Base-by-base conservation (phyloP, 352 stramenopile genomes). In the Phytopythium mirpurense region DNA sequence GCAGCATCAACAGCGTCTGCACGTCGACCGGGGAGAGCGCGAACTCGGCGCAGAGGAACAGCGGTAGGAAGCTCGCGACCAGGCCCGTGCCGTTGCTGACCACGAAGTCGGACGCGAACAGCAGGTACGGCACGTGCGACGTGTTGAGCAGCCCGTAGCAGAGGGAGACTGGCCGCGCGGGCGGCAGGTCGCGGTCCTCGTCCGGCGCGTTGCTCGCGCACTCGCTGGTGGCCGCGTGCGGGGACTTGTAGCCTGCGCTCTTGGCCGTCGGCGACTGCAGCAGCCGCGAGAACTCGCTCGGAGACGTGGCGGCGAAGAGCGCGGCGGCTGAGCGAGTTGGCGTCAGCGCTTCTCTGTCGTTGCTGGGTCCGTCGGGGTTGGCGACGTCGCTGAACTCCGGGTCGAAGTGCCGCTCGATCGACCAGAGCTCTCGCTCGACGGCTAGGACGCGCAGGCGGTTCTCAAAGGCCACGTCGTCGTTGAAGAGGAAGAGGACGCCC, bases 401-500 rank as follows among this genome's bases (percentile, higher is more conserved):
- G 14, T 71, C 75, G 38, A 88, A 86, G 51, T 85, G 73, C 19
- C 75, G 70, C 29, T 74, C 74, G 37, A 90, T 91, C 3, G 82
- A 86, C 54, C 65, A 60, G 16, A 84, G 51, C 31, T 90, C 74
- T 6, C 72, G 70, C 56, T 92, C 81, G 26, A 88, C 65, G 1
- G 59, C 67, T 11, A 86, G 38, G 34, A 79, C 57, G 18, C 74
- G 65, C 56, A 78, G 60, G 15, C 81, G 62, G 51, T 87, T 88
- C 57, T 92, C 80, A 38, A 72, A 83, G 9, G 86, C 76, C 18
- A 78, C 47, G 59, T 91, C 84, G 53, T 96, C 86, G 51, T 91
- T 74, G 56, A 96, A 85, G 48, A 74, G 66, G 48, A 93, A 90
- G 9, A 96, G 59, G 23, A 83, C 18, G 0, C 86, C 41, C 59